phyloP scores from a whole-genome alignment of 1,284 basidiomycete species.

The Somion occarium region DNA sequence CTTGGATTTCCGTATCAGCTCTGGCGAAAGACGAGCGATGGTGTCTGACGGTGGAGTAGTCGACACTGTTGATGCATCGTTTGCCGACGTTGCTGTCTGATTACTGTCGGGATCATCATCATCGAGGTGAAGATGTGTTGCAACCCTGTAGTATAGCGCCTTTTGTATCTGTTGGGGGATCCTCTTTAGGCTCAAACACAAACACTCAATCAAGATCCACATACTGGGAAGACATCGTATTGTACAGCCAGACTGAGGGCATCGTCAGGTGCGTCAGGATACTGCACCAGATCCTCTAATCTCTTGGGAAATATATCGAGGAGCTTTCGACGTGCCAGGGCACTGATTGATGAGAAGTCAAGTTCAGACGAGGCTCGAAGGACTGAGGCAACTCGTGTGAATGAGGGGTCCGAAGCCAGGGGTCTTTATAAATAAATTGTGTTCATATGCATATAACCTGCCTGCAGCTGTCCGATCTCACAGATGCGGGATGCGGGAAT shows the following conservation, averaged over 20 bases:
- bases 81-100: background rate
- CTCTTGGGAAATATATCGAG: slow-evolving; percentile 36
- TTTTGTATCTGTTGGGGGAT: slow-evolving; percentile 52
- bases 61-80: background rate
- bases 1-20: slow-evolving; percentile 23
- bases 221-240: slow-evolving; percentile 40
- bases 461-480: slow-evolving; percentile 4
- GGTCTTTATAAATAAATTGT: slow-evolving; percentile 32
- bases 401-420: slow-evolving; percentile 36
- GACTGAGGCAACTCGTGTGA: slow-evolving; percentile 42
- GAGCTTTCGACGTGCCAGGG: slow-evolving; percentile 37
- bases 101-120: slow-evolving; percentile 19
- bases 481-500: background rate
- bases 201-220: slow-evolving; percentile 17
- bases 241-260: slow-evolving; percentile 44
- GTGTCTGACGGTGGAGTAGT: slow-evolving; percentile 1
- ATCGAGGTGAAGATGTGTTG: slow-evolving; percentile 51
- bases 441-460: slow-evolving; percentile 6
- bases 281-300: slow-evolving; percentile 18
- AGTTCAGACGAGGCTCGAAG: slow-evolving; percentile 54
- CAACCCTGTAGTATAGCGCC: slow-evolving; percentile 53
- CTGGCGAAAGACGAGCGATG: slow-evolving; percentile 18
- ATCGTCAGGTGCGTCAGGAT: slow-evolving; percentile 36
- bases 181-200: background rate
- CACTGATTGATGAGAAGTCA: slow-evolving; percentile 49